phyloP scores from a whole-genome alignment of 441 rosid genomes.

The Sinapis alba region DNA sequence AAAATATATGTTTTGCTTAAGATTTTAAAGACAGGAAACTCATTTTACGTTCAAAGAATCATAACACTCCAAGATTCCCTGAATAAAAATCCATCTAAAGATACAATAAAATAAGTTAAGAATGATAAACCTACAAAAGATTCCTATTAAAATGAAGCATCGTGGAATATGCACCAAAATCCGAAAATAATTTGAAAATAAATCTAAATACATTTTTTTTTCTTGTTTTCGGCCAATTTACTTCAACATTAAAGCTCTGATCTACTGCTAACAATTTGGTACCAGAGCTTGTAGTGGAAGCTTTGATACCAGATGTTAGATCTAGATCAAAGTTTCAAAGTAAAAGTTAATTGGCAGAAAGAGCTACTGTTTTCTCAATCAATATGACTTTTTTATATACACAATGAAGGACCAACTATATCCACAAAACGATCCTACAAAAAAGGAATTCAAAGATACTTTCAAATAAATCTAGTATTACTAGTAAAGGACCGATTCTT shows the following conservation, averaged over 20 bases:
- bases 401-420: background rate
- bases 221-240: background rate
- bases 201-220: background rate
- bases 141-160: background rate
- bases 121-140: background rate
- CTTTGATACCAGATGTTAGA: background rate
- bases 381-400: background rate
- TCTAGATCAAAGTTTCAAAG: background rate
- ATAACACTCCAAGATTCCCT: background rate
- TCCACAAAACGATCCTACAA: background rate
- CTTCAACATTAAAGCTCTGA: background rate
- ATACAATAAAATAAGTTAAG: background rate
- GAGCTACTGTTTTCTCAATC: background rate
- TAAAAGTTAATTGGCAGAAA: background rate
- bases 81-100: background rate
- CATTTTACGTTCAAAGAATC: background rate
- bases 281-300: conserved; percentile 2
- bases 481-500: background rate
- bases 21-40: background rate
- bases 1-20: too few relatives aligned
- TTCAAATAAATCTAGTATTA: background rate
- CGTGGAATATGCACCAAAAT: background rate
- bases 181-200: background rate
- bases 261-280: background rate
- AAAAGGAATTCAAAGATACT: background rate